Evolutionary conservation across 2,329 filamentous ascomycete species (phyloP), one percentile per base, ranked within the genome.

Genomic region (Didymella segeticola): DNA sequence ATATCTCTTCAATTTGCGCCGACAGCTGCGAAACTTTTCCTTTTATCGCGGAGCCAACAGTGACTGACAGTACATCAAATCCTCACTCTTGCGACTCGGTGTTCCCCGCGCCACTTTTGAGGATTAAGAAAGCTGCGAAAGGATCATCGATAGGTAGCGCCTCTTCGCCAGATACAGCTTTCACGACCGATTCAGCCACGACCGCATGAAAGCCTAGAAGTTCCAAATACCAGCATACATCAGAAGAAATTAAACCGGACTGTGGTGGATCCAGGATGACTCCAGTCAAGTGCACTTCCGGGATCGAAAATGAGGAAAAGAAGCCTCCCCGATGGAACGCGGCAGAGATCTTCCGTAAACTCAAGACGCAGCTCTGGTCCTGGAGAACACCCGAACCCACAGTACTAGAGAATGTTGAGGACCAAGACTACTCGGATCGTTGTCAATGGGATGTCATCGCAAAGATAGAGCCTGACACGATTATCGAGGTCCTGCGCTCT

Each of bases 381-480:
- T 31, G 26, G 39, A 43, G 31, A 15, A 22, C 17, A 10, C 17
- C 2, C 17, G 20, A 15, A 8, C 5, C 19, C 3, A 1, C 11
- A 8, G 17, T 22, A 17, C 31, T 17, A 7, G 15, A 22, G 5
- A 2, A 11, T 14, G 30, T 27, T 5, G 25, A 36, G 15, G 4
- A 17, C 5, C 20, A 33, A 25, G 17, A 25, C 29, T 20, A 3
- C 20, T 3, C 29, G 6, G 26, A 41, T 11, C 38, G 29, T 19
- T 49, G 30, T n/a, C 38, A 49, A 19, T 49, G 47, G 47, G 38
- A 29, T n/a, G 8, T 49, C 2, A 43, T 49, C n/a, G 10, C 2
- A 6, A 17, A 49, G 9, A 43, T 49, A 11, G 9, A 29, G 3
- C 23, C 4, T 4, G 14, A 2, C 5, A 49, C 15, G 4, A 36